Percentiles rank a stretch among this genome's conserved stretches.
phyloP scores from a whole-genome alignment of 495 filamentous ascomycete species.

The Penicillium herquei region DNA sequence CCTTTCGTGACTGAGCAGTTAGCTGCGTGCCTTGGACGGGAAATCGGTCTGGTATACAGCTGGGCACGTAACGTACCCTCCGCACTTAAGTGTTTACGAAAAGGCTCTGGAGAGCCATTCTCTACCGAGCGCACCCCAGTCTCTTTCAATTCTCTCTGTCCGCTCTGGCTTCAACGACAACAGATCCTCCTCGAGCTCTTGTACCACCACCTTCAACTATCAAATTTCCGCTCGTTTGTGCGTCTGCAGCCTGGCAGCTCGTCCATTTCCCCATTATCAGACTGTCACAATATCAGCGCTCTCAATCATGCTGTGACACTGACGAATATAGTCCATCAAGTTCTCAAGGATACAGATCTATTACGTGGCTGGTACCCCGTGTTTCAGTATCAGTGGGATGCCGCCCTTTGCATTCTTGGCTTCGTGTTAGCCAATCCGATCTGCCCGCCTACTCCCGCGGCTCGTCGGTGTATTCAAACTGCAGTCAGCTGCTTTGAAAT shows the following conservation, averaged over 20 bases:
- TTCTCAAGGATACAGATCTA: constrained; percentile 42
- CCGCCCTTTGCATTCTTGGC: constrained; percentile 45
- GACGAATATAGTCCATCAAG: constrained; percentile 49
- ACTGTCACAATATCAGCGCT: constrained; percentile 31
- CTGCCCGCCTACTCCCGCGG: constrained; percentile 24
- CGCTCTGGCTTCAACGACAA: constrained; percentile 34
- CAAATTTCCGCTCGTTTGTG: constrained; percentile 27
- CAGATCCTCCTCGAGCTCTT: constrained; percentile 30
- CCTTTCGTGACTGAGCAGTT: constrained; percentile 12
- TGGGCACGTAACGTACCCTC: constrained; percentile 41
- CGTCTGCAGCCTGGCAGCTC: constrained; percentile 13
- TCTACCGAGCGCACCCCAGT: constrained; percentile 36
- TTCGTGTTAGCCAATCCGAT: constrained; percentile 45
- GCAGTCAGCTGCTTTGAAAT: constrained; percentile 38
- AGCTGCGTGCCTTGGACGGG: constrained; percentile 29
- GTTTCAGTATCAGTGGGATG: constrained; percentile 54
- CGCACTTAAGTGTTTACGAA: constrained; percentile 31
- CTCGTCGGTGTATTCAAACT: constrained; percentile 32
- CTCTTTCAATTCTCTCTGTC: constrained; percentile 33
- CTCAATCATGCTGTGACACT: constrained; percentile 45
- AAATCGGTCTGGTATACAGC: constrained; percentile 23
- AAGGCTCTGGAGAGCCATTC: constrained; percentile 30
- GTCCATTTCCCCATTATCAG: constrained; percentile 23
- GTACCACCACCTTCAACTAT: constrained; percentile 27
- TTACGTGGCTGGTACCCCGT: constrained; percentile 44